Percentiles rank a stretch among this genome's conserved stretches.
phyloP scores from a whole-genome alignment of 208 protist species.

The Trypanosoma boissoni region DNA sequence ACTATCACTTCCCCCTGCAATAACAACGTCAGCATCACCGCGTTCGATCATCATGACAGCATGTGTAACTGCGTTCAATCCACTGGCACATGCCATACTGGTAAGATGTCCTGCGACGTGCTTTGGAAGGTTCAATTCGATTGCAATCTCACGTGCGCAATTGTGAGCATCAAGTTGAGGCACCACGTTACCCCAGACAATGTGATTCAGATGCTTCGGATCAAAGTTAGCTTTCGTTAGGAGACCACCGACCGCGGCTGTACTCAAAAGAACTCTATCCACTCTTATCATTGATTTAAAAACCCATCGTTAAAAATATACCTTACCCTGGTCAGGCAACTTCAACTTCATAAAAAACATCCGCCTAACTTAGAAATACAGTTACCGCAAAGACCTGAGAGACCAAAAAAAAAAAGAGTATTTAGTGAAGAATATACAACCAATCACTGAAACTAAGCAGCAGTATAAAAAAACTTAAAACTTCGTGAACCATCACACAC shows the following conservation, averaged over 20 bases:
- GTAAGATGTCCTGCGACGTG: constrained; percentile 64
- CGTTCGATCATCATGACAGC: constrained; percentile 73
- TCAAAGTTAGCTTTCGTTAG: constrained; percentile 68
- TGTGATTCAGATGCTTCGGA: constrained; percentile 70
- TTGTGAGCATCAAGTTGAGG: constrained; percentile 71
- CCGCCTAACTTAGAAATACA: too few relatives aligned
- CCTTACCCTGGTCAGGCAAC: constrained; percentile 57
- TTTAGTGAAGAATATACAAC: too few relatives aligned
- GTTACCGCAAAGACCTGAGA: too few relatives aligned
- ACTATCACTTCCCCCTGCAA: constrained; percentile 88
- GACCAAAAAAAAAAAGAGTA: neutral
- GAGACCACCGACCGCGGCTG: constrained; percentile 65
- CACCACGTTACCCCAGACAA: constrained; percentile 91
- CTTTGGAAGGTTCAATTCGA: constrained; percentile 79
- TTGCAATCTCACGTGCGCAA: constrained; percentile 79
- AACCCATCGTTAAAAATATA: constrained; percentile 75
- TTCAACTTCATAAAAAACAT: too few relatives aligned
- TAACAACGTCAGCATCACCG: constrained; percentile 71
- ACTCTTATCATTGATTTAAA: constrained; percentile 61
- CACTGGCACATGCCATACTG: constrained; percentile 81
- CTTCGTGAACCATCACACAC: too few relatives aligned
- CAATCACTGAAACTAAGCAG: too few relatives aligned
- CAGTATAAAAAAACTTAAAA: too few relatives aligned
- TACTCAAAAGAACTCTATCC: constrained; percentile 58
- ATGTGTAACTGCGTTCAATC: constrained; percentile 74